Conservation (phyloP, 352 stramenopile genomes). For the Phytophthora macrochlamydospora region DNA sequence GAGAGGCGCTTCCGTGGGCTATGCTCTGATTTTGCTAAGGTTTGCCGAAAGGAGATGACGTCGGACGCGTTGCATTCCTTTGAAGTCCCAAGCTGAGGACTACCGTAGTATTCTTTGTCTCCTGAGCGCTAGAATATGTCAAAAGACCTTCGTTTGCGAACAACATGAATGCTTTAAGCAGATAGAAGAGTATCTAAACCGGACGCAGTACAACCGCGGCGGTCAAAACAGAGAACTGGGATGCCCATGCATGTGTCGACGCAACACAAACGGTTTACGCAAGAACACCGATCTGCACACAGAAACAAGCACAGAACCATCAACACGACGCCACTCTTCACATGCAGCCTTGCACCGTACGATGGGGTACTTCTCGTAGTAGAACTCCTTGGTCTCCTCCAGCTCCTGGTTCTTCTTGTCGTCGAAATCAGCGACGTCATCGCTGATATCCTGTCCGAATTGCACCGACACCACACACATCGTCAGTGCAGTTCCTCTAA, state of each 20-base stretch:
- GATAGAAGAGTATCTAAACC: not conserved
- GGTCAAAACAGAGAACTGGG: not conserved
- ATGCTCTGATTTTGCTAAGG: slow-evolving; percentile 73
- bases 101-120: too few relatives aligned
- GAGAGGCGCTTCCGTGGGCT: slow-evolving; percentile 67
- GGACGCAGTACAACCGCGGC: slow-evolving; percentile 14
- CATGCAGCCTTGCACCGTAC: slow-evolving; percentile 44
- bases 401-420: slow-evolving; percentile 66
- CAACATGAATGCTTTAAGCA: slow-evolving; percentile 2
- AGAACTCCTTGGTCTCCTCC: slow-evolving; percentile 74
- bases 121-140: too few relatives aligned
- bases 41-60: slow-evolving; percentile 73
- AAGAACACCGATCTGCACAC: slow-evolving; percentile 54
- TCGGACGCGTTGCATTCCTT: slow-evolving; percentile 59
- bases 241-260: not conserved
- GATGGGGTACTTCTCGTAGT: slow-evolving; percentile 87
- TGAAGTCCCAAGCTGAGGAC: slow-evolving; percentile 38
- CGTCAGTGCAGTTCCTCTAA: not conserved
- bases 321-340: not conserved
- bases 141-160: not conserved
- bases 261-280: slow-evolving; percentile 16
- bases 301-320: slow-evolving; percentile 5
- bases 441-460: slow-evolving; percentile 61
- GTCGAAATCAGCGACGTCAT: slow-evolving; percentile 72
- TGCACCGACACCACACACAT: not conserved